Conservation (phyloP, 768 basidiomycete genomes). For the Mycena capillaripes region DNA sequence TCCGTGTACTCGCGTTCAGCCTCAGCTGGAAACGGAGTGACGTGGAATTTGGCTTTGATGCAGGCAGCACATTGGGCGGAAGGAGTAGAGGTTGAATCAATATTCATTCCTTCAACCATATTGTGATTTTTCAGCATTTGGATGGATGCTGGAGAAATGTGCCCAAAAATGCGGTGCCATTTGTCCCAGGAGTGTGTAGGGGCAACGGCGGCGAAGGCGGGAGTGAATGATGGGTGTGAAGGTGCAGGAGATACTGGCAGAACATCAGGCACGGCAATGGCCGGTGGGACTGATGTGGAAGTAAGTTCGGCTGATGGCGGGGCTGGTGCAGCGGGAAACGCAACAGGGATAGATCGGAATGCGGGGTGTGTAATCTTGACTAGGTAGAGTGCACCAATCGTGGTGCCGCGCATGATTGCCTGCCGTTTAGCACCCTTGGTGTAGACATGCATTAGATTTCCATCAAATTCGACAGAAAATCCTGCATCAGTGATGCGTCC, state of each 20-base stretch:
- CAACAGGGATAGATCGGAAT: not conserved
- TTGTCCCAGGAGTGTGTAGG: slow-evolving; percentile 11
- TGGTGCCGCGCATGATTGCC: too few species aligned
- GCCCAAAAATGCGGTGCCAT: too few species aligned
- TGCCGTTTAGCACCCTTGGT: too few species aligned
- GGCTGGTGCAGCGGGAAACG: not conserved
- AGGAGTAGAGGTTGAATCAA: slow-evolving; percentile 26
- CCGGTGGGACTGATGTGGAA: not conserved
- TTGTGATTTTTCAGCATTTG: slow-evolving; percentile 32
- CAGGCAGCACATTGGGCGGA: slow-evolving; percentile 40
- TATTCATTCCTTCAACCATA: slow-evolving; percentile 39
- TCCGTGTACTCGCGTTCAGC: slow-evolving; percentile 22
- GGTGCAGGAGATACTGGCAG: not conserved
- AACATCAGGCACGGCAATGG: too few species aligned
- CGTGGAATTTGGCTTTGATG: slow-evolving; percentile 40
- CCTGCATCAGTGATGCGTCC: slow-evolving; percentile 28
- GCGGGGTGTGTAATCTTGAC: not conserved
- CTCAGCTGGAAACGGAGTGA: slow-evolving; percentile 34
- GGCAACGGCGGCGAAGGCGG: slow-evolving; percentile 6
- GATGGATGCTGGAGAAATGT: slow-evolving; percentile 25
- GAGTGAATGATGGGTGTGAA: slow-evolving; percentile 9
- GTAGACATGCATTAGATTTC: too few species aligned
- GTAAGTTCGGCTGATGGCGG: not conserved
- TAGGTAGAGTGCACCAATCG: not conserved
- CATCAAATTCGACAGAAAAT: too few species aligned